Evolutionary conservation across 225 moss, liverwort and hornwort genomes (phyloP).

Genomic region (Anthoceros angustus): DNA sequence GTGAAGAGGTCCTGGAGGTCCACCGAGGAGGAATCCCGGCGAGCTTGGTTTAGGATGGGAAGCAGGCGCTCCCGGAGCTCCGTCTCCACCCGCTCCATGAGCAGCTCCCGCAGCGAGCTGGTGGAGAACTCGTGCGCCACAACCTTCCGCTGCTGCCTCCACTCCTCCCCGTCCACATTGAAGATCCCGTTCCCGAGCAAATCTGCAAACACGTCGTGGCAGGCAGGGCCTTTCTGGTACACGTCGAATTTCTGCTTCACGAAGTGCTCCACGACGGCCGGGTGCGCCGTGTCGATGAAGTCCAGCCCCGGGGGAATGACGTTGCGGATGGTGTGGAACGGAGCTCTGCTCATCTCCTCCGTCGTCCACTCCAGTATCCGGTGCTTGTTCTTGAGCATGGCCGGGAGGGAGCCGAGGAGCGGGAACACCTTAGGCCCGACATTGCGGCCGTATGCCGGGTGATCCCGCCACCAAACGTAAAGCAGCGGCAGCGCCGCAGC

Average conservation of each 20-base stretch:
- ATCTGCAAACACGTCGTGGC: constrained; percentile 1
- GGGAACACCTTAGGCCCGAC: constrained; percentile 22
- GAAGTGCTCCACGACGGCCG: constrained; percentile 44
- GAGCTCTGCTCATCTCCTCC: constrained; percentile 13
- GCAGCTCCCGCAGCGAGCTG: constrained; percentile 14
- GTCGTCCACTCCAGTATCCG: constrained; percentile 29
- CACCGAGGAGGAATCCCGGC: background rate
- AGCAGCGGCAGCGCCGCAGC: background rate
- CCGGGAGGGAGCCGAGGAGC: constrained; percentile 24
- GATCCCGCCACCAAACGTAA: constrained; percentile 15
- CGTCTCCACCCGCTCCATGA: constrained; percentile 15
- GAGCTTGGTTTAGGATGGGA: constrained; percentile 20
- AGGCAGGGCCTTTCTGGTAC: constrained; percentile 15
- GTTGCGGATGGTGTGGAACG: constrained; percentile 19
- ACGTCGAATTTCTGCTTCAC: constrained; percentile 30
- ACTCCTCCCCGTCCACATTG: constrained; percentile 13
- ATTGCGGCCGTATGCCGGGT: constrained; percentile 12
- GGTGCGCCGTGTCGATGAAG: constrained; percentile 26
- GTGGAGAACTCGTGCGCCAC: constrained; percentile 16
- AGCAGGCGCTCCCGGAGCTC: constrained; percentile 32
- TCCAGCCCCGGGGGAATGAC: constrained; percentile 10
- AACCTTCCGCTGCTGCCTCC: constrained; percentile 13
- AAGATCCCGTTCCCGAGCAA: constrained; percentile 14
- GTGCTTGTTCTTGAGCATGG: constrained; percentile 14
- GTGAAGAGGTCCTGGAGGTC: constrained; percentile 37